A percentile compares a stretch with the other conserved stretches of the same genome.
These are phyloP conservation scores for Gardenia jasminoides DNA, from an alignment of 257 asterid species.

Conservation along the genomic window DNA sequence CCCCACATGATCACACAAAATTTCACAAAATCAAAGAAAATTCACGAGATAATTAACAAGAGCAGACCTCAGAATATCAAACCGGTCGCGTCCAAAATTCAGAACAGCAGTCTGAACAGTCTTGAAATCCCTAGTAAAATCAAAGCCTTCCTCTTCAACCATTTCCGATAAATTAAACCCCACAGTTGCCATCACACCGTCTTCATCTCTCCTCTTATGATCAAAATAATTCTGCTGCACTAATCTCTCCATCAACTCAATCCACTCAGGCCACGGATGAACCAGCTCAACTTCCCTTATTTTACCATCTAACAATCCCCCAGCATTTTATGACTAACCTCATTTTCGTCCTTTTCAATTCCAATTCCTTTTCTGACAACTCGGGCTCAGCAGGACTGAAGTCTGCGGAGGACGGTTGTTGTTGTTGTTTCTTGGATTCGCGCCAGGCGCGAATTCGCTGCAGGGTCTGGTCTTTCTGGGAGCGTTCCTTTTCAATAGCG, in stretches of 20 bases:
- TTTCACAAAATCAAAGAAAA: neutral
- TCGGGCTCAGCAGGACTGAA: constrained; percentile 3
- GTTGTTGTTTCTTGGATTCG: constrained; percentile 54
- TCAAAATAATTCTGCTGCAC: constrained; percentile 94
- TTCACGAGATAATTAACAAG: neutral
- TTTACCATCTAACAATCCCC: constrained; percentile 33
- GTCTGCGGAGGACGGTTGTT: constrained; percentile 16
- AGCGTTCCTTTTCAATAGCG: constrained; percentile 60
- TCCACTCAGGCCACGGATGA: constrained; percentile 98
- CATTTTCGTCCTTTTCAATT: constrained; percentile 31
- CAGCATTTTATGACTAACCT: constrained; percentile 21
- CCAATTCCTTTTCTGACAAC: constrained; percentile 31
- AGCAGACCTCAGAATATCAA: constrained; percentile 80
- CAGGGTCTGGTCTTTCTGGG: constrained; percentile 76
- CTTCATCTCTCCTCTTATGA: constrained; percentile 87
- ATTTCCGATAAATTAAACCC: constrained; percentile 55
- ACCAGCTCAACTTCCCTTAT: constrained; percentile 62
- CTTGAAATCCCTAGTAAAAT: constrained; percentile 72
- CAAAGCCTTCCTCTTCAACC: constrained; percentile 44
- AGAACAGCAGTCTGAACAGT: constrained; percentile 72
- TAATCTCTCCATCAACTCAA: constrained; percentile 87
- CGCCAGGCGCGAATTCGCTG: constrained; percentile 95
- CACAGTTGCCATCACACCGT: constrained; percentile 66
- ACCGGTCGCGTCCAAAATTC: constrained; percentile 84
- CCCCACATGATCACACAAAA: neutral